These are phyloP conservation scores for Ambrosiella cleistominuta DNA, from an alignment of 2,329 filamentous ascomycete species.

Conservation along the genomic window DNA sequence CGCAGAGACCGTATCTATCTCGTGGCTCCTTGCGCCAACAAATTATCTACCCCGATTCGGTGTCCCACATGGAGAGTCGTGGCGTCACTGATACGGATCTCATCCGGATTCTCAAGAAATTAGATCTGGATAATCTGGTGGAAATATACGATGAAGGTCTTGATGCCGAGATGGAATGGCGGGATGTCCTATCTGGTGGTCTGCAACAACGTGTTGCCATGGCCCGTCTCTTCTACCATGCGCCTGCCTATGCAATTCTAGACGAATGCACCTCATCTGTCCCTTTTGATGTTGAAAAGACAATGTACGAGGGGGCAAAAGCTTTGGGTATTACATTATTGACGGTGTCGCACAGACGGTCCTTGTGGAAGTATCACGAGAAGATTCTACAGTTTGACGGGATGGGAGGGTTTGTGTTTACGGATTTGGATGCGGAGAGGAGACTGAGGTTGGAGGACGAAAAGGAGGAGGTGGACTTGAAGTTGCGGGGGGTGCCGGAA, in stretches of 20 bases:
- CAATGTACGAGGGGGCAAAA: conserved; percentile 97
- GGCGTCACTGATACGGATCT: conserved; percentile 70
- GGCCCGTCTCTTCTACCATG: conserved; percentile 87
- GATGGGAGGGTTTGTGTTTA: conserved; percentile 81
- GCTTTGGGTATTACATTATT: conserved; percentile 80
- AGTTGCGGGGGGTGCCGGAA: conserved; percentile 71
- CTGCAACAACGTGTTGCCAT: conserved; percentile 93
- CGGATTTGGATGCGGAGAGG: conserved; percentile 70
- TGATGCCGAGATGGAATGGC: conserved; percentile 93
- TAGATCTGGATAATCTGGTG: conserved; percentile 71
- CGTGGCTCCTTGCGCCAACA: conserved; percentile 87
- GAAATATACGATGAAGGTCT: conserved; percentile 61
- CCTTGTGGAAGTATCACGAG: conserved; percentile 91
- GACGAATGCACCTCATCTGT: conserved; percentile 93
- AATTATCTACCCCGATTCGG: conserved; percentile 84
- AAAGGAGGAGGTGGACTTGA: conserved; percentile 80
- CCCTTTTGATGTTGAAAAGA: conserved; percentile 83
- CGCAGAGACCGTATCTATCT: conserved; percentile 84
- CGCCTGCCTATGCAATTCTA: conserved; percentile 81
- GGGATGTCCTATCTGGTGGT: conserved; percentile 79
- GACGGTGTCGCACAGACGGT: conserved; percentile 83
- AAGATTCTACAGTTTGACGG: conserved; percentile 94
- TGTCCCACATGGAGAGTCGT: conserved; percentile 74
- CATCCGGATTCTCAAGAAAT: conserved; percentile 52
- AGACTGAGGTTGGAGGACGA: conserved; percentile 82